Evolutionary conservation across 2,329 filamentous ascomycete genomes (phyloP), one percentile per base, ranked within the genome.

Genomic region (Hirsutella minnesotensis): DNA sequence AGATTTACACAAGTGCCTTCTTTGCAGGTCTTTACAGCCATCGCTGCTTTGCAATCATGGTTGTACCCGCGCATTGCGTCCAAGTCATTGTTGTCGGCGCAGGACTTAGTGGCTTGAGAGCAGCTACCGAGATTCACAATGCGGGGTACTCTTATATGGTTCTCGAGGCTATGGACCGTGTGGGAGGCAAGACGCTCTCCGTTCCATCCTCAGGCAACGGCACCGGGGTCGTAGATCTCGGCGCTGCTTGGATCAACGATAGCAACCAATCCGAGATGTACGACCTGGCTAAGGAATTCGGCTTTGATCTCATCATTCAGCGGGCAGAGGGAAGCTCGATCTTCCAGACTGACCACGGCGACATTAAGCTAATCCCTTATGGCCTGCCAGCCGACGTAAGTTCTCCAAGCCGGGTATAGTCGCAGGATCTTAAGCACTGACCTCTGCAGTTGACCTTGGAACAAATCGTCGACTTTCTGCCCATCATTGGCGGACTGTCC

Each of bases 181-280:
- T 75, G 0, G 72, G 72, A 0, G 72, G 73, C 7, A 76, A 75
- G 54, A 72, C 68, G 0, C 70, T 61, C 56, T 68, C 62, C 3
- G 9, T 38, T 5, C 36, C 18, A 5, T 53, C 57, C 1, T 47
- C 58, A 9, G 49, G 56, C 1, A 45, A 55, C 29, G 62, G 52
- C 22, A 55, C 53, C 3, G 67, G 66, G 0, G 46, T 58, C 0
- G 61, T 68, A 7, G 76, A 79, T 19, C 51, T 77, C 0, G 75
- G 75, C 3, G 76, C 73, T 0, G 73, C 72, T 0, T 80, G 75
- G 76, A 69, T 79, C 48, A 79, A 80, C 47, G 69, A 77, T 41
- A 67, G 59, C 1, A 74, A 16, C 18, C 36, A 38, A 19, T 38
- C 36, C 18, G 36, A 38, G 20, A 38, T 38, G 8, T 38, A 21